Evolutionary conservation across 441 rosid genomes (phyloP).

Genomic region (Pelargonium exstipulatum): DNA sequence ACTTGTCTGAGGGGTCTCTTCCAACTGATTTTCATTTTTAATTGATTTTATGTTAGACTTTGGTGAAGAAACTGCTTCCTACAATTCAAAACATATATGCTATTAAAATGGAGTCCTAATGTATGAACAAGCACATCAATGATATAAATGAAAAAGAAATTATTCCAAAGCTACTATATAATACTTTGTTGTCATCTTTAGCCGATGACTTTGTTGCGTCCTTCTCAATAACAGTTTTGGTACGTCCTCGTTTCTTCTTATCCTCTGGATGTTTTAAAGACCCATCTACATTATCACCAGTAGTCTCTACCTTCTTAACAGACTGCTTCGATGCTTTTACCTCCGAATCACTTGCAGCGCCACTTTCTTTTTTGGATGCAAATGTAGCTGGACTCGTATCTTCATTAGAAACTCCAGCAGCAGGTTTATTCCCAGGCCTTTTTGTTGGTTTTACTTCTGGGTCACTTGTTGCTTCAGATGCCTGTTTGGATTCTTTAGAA

Average conservation of each 20-base stretch:
- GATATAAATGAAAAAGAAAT: conserved; percentile 14
- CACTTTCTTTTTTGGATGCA: conserved; percentile 47
- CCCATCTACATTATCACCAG: conserved; percentile 40
- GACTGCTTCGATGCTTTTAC: conserved; percentile 44
- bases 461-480: conserved; percentile 44
- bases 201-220: conserved; percentile 34
- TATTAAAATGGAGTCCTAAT: conserved; percentile 2
- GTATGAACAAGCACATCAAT: conserved; percentile 11
- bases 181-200: conserved; percentile 56
- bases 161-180: conserved; percentile 12
- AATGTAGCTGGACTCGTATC: conserved; percentile 32
- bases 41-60: conserved; percentile 43
- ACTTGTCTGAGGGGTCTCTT: conserved; percentile 54
- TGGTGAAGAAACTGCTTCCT: conserved; percentile 56
- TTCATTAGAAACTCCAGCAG: conserved; percentile 37
- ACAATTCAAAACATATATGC: conserved; percentile 15
- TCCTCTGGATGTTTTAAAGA: conserved; percentile 40
- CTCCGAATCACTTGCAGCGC: conserved; percentile 41
- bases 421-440: conserved; percentile 40
- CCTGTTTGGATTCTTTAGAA: conserved; percentile 29
- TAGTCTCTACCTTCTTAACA: conserved; percentile 45
- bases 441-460: conserved; percentile 47
- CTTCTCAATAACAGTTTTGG: conserved; percentile 43
- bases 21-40: conserved; percentile 41
- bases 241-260: conserved; percentile 51